Conservation (phyloP, 208 protist genomes). For the Leishmania turanica region DNA sequence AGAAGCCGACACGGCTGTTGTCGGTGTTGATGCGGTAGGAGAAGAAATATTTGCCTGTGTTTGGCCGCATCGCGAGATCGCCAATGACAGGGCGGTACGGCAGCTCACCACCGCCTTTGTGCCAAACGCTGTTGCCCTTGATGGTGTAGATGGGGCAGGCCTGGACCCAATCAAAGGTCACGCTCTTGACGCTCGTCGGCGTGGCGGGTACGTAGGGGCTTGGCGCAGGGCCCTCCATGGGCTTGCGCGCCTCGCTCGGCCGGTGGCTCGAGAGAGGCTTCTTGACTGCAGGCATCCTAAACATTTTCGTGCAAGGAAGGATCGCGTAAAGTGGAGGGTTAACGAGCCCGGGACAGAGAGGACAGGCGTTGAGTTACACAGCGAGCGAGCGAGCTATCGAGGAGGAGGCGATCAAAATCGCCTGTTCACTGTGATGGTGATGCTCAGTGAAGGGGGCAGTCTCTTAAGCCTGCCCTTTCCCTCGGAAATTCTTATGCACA, state of each 20-base stretch:
- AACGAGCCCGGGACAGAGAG: background rate
- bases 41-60: slow-evolving; percentile 81
- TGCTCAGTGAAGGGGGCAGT: background rate
- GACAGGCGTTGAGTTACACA: background rate
- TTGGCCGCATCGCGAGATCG: slow-evolving; percentile 53
- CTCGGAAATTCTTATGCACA: background rate
- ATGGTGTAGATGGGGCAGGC: slow-evolving; percentile 58
- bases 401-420: background rate
- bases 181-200: slow-evolving; percentile 33
- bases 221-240: background rate
- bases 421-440: background rate
- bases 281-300: background rate
- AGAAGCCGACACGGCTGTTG: slow-evolving; percentile 77
- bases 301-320: background rate
- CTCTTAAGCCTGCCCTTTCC: background rate
- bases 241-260: background rate
- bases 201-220: slow-evolving; percentile 43
- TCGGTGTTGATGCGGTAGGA: slow-evolving; percentile 78
- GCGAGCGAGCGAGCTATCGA: slow-evolving; percentile 1
- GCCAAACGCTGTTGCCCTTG: slow-evolving; percentile 40
- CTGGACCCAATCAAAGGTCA: slow-evolving; percentile 70
- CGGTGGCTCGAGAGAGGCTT: background rate
- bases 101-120: slow-evolving; percentile 57
- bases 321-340: background rate
- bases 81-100: slow-evolving; percentile 73